Conservation (phyloP, 345 rosid genomes). For the Gossypium raimondii region DNA sequence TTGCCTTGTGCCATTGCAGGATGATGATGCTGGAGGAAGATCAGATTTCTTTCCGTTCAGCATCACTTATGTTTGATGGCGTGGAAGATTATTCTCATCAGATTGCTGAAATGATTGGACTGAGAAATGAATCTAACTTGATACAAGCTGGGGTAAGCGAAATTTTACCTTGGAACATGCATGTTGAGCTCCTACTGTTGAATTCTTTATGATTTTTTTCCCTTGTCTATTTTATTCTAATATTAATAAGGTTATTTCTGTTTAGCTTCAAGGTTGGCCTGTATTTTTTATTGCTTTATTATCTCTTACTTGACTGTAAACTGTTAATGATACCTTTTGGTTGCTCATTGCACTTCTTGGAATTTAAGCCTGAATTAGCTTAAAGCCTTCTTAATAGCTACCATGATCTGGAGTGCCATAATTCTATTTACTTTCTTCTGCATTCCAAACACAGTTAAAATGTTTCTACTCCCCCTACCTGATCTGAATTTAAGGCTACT, state of each 20-base stretch:
- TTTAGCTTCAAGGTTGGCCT: not conserved
- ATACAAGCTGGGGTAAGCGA: slow-evolving; percentile 83
- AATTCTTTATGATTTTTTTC: not conserved
- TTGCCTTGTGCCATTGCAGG: slow-evolving; percentile 35
- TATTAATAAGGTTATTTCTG: not conserved
- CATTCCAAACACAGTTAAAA: not conserved
- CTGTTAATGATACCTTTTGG: not conserved
- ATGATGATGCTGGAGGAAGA: slow-evolving; percentile 99
- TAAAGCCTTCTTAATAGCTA: not conserved
- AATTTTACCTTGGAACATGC: not conserved
- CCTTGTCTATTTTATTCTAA: not conserved
- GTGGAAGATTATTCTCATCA: slow-evolving; percentile 98
- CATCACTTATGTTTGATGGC: slow-evolving; percentile 80
- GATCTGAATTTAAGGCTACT: not conserved
- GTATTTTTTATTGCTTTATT: not conserved
- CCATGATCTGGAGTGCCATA: not conserved
- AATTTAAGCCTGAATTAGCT: not conserved
- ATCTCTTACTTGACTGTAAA: not conserved
- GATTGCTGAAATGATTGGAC: slow-evolving; percentile 94
- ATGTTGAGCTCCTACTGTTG: slow-evolving; percentile 7
- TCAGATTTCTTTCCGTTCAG: slow-evolving; percentile 91
- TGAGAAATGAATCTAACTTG: slow-evolving; percentile 76
- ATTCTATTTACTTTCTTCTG: not conserved
- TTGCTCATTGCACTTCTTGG: not conserved
- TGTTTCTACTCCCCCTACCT: slow-evolving; percentile 3